phyloP scores from a whole-genome alignment of 2,329 filamentous ascomycete genomes.

The Botrytis squamosa region DNA sequence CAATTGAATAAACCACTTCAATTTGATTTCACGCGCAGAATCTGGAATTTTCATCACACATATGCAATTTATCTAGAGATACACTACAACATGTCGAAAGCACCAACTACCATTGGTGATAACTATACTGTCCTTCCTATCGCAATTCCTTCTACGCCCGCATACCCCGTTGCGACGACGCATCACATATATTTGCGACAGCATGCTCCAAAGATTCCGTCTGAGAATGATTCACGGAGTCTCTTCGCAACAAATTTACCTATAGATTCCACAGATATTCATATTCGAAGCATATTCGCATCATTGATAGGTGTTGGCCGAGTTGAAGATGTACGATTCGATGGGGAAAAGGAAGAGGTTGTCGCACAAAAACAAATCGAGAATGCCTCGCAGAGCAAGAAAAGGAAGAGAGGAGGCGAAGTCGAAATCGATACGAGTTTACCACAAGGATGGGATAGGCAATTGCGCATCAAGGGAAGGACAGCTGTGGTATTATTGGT shows the following conservation, averaged over 20 bases:
- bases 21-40: neutral
- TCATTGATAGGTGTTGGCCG: conserved; percentile 72
- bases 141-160: conserved; percentile 46
- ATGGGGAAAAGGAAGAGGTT: conserved; percentile 52
- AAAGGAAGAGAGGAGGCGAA: conserved; percentile 50
- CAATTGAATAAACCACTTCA: conserved; percentile 2
- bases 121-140: conserved; percentile 38
- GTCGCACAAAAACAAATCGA: conserved; percentile 29
- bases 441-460: conserved; percentile 71
- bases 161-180: conserved; percentile 59
- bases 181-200: conserved; percentile 87
- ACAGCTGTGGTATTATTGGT: conserved; percentile 81
- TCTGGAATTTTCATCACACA: neutral
- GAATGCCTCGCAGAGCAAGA: conserved; percentile 44
- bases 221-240: conserved; percentile 70
- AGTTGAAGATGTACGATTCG: conserved; percentile 77
- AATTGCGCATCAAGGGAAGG: conserved; percentile 69
- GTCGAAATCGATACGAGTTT: conserved; percentile 63
- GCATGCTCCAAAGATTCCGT: conserved; percentile 76
- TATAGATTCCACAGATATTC: conserved; percentile 73
- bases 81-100: conserved; percentile 28
- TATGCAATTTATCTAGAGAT: neutral
- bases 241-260: conserved; percentile 92
- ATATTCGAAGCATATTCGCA: conserved; percentile 74
- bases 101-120: conserved; percentile 24